Base-by-base conservation (phyloP, 331 rosid genomes). In the Quercus phellos region DNA sequence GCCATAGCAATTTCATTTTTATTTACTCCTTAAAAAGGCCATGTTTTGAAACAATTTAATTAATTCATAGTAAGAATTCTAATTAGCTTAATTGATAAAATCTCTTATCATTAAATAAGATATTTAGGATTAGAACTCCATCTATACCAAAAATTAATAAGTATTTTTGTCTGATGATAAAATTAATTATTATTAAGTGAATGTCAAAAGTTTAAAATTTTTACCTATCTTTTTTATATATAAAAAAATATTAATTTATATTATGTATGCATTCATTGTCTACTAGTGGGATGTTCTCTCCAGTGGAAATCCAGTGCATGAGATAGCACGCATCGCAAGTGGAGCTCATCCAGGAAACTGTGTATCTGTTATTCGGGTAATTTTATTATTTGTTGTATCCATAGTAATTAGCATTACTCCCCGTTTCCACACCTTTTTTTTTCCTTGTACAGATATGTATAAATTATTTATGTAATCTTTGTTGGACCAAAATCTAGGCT, bases 211-310 rank as follows among this genome's bases (percentile, higher is more conserved):
- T 38, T 38, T 38, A 38, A 38, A 38, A 38, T 38, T 38, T 38
- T 8, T 8, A 38, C 0, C 0, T 8, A 38, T 8, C 3, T 0
- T 38, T 38, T 38, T 38, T 38, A 8, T 8, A 38, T 34, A 8
- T 6, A 35, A 35, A 38, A 38, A 38, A 38, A 38, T 43, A 55
- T 51, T 70, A 72, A 72, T 29, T 51, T 16, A 12, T 22, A 46
- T 10, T 12, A 11, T 27, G 17, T 18, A 13, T 17, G 8, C 2
- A 5, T 26, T 53, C 16, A 8, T 29, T 67, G 9, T 75, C 24
- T n/a, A 56, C 19, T 80, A 93, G 95, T 91, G 98, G 97, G 97
- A 93, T 77, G 68, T 74, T 55, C 80, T 87, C 21, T 79, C 81
- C 43, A 12, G 10, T 53, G 86, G 81, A 63, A 64, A 73, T 70